Evolutionary conservation across 1,139 yeast genomes (phyloP).

Genomic region (Lodderomyces parapsilosis): DNA sequence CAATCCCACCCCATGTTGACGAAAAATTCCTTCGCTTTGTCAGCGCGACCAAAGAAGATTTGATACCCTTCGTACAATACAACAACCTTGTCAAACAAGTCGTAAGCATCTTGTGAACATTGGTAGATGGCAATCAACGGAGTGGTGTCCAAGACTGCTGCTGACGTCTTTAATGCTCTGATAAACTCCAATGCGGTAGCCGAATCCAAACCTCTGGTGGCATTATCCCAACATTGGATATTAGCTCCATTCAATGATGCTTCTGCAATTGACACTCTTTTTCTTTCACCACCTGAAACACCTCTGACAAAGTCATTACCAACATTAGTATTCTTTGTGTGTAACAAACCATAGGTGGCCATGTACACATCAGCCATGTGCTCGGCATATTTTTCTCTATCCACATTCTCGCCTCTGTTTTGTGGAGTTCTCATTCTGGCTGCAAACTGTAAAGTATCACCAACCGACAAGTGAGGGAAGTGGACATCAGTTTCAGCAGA

Average conservation of each 20-base stretch:
- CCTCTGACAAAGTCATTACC: conserved; percentile 39
- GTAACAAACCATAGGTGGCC: conserved; percentile 42
- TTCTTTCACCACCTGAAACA: conserved; percentile 46
- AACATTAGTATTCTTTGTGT: conserved; percentile 33
- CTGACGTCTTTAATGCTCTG: conserved; percentile 62
- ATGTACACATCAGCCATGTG: conserved; percentile 43
- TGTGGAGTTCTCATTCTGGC: conserved; percentile 41
- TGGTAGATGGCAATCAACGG: conserved; percentile 80
- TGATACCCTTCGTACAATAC: conserved; percentile 79
- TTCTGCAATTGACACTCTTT: conserved; percentile 47
- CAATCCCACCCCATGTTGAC: conserved; percentile 68
- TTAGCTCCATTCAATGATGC: conserved; percentile 35
- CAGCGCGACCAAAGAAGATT: conserved; percentile 67
- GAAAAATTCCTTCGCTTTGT: conserved; percentile 50
- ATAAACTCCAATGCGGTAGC: conserved; percentile 70
- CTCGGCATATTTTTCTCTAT: conserved; percentile 37
- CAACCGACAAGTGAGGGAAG: conserved; percentile 53
- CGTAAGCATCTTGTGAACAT: conserved; percentile 76
- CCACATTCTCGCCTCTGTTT: conserved; percentile 32
- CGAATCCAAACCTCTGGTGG: conserved; percentile 61
- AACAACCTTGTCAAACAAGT: conserved; percentile 68
- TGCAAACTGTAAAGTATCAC: conserved; percentile 49
- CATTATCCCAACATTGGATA: conserved; percentile 60
- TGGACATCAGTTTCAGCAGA: conserved; percentile 54
- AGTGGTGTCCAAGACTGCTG: conserved; percentile 56